Evolutionary conservation across 805 yeast species (phyloP).

Genomic region (Wickerhamomyces sydowiorum): DNA sequence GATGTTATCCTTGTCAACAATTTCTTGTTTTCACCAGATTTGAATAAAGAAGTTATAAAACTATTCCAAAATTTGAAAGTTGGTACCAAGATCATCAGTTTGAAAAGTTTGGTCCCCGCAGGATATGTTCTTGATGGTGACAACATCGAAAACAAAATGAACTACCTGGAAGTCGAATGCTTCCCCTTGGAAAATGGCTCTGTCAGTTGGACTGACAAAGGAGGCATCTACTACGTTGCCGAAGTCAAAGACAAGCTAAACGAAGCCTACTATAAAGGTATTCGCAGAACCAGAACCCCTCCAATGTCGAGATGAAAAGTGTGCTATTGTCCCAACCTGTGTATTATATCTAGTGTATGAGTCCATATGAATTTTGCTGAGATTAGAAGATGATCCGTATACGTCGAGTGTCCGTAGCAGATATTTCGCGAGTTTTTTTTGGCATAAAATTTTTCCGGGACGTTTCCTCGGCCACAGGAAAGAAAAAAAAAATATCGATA

Average conservation of each 20-base stretch:
- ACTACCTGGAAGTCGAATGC: conserved; percentile 56
- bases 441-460: not conserved
- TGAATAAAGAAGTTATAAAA: conserved; percentile 63
- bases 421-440: not conserved
- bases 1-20: conserved; percentile 78
- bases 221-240: conserved; percentile 75
- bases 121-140: conserved; percentile 57
- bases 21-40: conserved; percentile 71
- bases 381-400: not conserved
- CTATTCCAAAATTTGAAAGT: conserved; percentile 58
- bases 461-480: not conserved
- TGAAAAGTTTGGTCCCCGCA: conserved; percentile 74
- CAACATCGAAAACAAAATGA: conserved; percentile 51
- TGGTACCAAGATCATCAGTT: conserved; percentile 75
- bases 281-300: not conserved
- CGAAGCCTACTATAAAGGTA: not conserved
- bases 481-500: not conserved
- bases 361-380: too few relatives aligned
- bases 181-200: conserved; percentile 61
- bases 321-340: too few relatives aligned
- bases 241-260: conserved; percentile 6
- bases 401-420: not conserved
- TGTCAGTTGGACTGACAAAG: conserved; percentile 85
- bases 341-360: too few relatives aligned
- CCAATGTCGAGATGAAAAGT: not conserved